These are phyloP conservation scores for Naumovozyma castellii DNA, from an alignment of 805 yeast genomes.

Conservation along the genomic window DNA sequence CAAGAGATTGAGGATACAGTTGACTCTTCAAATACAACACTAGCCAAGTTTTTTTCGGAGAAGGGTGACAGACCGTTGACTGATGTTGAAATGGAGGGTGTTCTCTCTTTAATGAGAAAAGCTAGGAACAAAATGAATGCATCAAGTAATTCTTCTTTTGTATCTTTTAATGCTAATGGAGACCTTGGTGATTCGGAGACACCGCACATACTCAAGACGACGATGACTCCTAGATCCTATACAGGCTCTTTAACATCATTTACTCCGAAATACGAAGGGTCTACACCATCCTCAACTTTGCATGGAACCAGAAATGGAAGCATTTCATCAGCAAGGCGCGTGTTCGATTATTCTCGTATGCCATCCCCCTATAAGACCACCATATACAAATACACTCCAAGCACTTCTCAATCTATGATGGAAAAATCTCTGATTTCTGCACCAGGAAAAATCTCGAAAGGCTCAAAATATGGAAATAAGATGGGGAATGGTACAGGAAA, in stretches of 20 bases:
- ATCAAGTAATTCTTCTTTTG: conserved; percentile 1
- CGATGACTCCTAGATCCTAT: neutral
- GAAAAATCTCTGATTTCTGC: neutral
- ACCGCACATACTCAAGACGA: neutral
- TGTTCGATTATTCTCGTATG: conserved; percentile 31
- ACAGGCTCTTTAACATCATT: conserved; percentile 19
- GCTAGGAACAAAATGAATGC: conserved; percentile 6
- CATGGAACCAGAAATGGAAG: neutral
- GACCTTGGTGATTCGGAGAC: conserved; percentile 1
- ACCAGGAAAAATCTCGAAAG: conserved; percentile 5
- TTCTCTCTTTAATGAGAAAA: conserved; percentile 46
- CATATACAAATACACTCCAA: conserved; percentile 23
- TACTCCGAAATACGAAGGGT: conserved; percentile 29
- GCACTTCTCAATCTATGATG: conserved; percentile 1
- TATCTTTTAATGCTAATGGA: neutral
- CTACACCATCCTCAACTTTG: neutral
- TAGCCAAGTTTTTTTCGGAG: conserved; percentile 59
- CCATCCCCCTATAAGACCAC: conserved; percentile 34
- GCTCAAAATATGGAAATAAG: conserved; percentile 16
- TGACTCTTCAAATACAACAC: conserved; percentile 17
- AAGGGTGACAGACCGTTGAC: conserved; percentile 71
- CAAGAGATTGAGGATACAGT: neutral
- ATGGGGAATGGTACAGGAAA: too few relatives aligned
- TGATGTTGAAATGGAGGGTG: conserved; percentile 76
- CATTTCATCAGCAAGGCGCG: conserved; percentile 22